These are phyloP conservation scores for Penicillium odoratum DNA, from an alignment of 495 filamentous ascomycete genomes.

Conservation along the genomic window DNA sequence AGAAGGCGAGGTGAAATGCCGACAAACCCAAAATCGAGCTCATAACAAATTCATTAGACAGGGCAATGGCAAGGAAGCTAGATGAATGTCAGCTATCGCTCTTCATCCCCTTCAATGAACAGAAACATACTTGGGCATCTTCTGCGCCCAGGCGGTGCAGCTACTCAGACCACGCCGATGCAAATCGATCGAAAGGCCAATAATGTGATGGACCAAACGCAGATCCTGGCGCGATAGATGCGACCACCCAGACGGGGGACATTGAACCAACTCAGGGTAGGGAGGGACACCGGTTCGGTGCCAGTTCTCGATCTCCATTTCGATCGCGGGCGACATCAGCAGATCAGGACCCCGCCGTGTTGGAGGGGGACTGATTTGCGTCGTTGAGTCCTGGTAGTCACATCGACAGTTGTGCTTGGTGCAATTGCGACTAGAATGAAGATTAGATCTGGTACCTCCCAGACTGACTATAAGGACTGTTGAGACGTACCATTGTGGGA, in stretches of 20 bases:
- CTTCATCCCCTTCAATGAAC: not conserved
- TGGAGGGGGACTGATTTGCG: conserved; percentile 62
- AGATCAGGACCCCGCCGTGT: conserved; percentile 74
- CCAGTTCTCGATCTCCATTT: conserved; percentile 81
- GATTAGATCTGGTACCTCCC: conserved; percentile 4
- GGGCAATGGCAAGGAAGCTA: conserved; percentile 83
- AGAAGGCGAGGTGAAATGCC: conserved; percentile 84
- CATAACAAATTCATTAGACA: conserved; percentile 86
- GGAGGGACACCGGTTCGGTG: conserved; percentile 81
- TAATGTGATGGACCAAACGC: conserved; percentile 87
- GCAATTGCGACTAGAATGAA: conserved; percentile 78
- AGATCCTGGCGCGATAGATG: conserved; percentile 72
- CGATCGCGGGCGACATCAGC: conserved; percentile 78
- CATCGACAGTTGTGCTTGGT: conserved; percentile 98
- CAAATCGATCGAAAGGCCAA: conserved; percentile 80
- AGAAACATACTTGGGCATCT: conserved; percentile 82
- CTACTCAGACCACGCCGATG: conserved; percentile 71
- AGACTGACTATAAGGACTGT: not conserved
- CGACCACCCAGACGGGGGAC: conserved; percentile 56
- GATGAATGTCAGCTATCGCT: not conserved
- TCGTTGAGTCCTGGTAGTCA: conserved; percentile 85
- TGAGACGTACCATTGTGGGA: conserved; percentile 83
- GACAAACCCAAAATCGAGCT: conserved; percentile 87
- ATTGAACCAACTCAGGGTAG: conserved; percentile 77
- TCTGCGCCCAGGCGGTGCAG: conserved; percentile 88